A percentile compares a stretch with the other conserved stretches of the same genome.
Evolutionary conservation across 805 yeast genomes (phyloP).

Genomic region (Limtongia smithiae): DNA sequence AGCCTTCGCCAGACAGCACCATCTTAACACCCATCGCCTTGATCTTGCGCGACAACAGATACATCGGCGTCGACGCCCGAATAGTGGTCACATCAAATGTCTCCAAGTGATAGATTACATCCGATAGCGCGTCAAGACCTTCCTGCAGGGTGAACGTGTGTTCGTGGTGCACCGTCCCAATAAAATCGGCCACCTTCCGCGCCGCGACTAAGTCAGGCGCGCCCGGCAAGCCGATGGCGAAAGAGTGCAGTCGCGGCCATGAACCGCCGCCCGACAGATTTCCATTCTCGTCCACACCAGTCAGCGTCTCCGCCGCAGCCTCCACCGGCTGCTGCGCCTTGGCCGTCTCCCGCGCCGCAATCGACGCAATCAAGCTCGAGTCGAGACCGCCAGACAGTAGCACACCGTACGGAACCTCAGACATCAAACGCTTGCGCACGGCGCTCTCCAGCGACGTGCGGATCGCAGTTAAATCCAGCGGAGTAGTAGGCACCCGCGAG

Average conservation of each 20-base stretch:
- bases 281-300: constrained; percentile 91
- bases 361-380: constrained; percentile 92
- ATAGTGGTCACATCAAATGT: constrained; percentile 98
- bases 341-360: constrained; percentile 93
- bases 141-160: constrained; percentile 96
- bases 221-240: constrained; percentile 94
- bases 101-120: constrained; percentile 92
- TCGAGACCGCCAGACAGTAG: constrained; percentile 96
- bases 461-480: constrained; percentile 66
- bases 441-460: constrained; percentile 86
- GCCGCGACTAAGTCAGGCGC: constrained; percentile 98
- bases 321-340: constrained; percentile 48
- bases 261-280: constrained; percentile 64
- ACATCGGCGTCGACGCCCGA: constrained; percentile 99
- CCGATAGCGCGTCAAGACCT: constrained; percentile 92
- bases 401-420: constrained; percentile 99
- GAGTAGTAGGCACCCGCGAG: constrained; percentile 64
- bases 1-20: constrained; percentile 98
- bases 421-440: constrained; percentile 98
- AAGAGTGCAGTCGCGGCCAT: constrained; percentile 79
- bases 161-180: constrained; percentile 95
- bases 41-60: constrained; percentile 89
- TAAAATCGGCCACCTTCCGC: constrained; percentile 90
- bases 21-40: constrained; percentile 99
- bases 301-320: constrained; percentile 58